These are phyloP conservation scores for Lepidium didymum DNA, from an alignment of 345 rosid species.

Conservation along the genomic window DNA sequence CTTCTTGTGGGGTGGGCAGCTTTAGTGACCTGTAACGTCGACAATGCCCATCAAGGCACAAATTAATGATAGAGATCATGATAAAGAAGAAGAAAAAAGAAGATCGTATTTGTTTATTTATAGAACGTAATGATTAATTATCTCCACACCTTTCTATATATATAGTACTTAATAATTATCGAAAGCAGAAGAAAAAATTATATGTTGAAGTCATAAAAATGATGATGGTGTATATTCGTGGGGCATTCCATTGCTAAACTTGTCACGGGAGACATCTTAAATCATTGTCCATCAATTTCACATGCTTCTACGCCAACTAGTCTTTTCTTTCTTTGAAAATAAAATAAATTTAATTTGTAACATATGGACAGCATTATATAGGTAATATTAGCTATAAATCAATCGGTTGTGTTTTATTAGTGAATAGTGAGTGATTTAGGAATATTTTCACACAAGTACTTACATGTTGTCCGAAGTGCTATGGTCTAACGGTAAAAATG, in stretches of 20 bases:
- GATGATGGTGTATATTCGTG: background rate
- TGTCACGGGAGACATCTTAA: constrained; percentile 32
- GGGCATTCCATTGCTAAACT: constrained; percentile 25
- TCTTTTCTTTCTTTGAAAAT: background rate
- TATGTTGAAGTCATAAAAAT: background rate
- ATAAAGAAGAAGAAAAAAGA: background rate
- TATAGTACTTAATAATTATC: background rate
- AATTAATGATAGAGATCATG: background rate
- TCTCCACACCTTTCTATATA: background rate
- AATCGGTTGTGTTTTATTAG: constrained; percentile 2
- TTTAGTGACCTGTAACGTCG: background rate
- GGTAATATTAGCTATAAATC: background rate
- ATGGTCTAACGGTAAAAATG: no score
- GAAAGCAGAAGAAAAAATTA: background rate
- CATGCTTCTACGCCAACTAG: constrained; percentile 23
- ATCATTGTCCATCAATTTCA: constrained; percentile 26
- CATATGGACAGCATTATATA: constrained; percentile 18
- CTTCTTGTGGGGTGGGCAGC: background rate
- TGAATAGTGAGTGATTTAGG: background rate
- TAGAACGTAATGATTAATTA: background rate
- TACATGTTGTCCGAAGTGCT: no score
- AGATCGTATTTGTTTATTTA: background rate
- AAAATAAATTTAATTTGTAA: constrained; percentile 3
- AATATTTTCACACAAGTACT: constrained; percentile 7
- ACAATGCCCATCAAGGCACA: background rate